These are phyloP conservation scores for Fusarium redolens DNA, from an alignment of 2,329 filamentous ascomycete species.

Conservation along the genomic window DNA sequence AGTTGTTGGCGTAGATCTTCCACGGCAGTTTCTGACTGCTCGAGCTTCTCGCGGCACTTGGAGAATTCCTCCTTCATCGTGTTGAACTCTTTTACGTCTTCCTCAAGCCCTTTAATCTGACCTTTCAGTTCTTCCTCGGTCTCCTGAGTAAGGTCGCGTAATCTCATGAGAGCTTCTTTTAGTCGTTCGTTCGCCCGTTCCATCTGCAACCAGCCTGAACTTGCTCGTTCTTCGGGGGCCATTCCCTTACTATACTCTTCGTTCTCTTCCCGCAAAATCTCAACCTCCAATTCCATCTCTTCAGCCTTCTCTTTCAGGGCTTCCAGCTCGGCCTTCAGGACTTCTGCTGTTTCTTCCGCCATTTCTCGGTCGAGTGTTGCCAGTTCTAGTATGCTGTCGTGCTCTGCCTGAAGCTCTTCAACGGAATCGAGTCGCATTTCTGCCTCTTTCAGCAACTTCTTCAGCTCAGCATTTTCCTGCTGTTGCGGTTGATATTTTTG, in stretches of 20 bases:
- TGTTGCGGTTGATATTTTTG: constrained; percentile 88
- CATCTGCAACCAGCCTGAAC: constrained; percentile 90
- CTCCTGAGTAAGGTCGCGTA: constrained; percentile 89
- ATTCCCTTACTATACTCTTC: constrained; percentile 85
- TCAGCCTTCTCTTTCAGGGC: constrained; percentile 80
- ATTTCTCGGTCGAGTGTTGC: constrained; percentile 93
- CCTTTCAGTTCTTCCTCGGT: constrained; percentile 82
- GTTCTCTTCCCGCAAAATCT: constrained; percentile 89
- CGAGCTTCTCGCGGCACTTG: constrained; percentile 76
- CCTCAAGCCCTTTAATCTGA: constrained; percentile 79
- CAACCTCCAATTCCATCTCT: constrained; percentile 87
- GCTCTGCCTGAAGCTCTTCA: constrained; percentile 81
- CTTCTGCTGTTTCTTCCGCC: constrained; percentile 92
- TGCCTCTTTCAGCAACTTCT: constrained; percentile 81
- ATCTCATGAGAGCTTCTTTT: constrained; percentile 82
- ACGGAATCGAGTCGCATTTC: constrained; percentile 74
- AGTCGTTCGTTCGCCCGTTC: constrained; percentile 90
- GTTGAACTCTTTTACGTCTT: constrained; percentile 76
- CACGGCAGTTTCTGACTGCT: constrained; percentile 77
- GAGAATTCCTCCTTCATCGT: constrained; percentile 76
- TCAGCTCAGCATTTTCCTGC: constrained; percentile 80
- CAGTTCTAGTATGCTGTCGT: constrained; percentile 86
- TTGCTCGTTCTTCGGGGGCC: constrained; percentile 86
- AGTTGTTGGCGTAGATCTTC: constrained; percentile 92
- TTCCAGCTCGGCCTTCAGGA: constrained; percentile 83